Percentiles rank a stretch among this genome's conserved stretches.
These are phyloP conservation scores for Penicillium sp. DNA, from an alignment of 2,329 filamentous ascomycete genomes.

Conservation along the genomic window DNA sequence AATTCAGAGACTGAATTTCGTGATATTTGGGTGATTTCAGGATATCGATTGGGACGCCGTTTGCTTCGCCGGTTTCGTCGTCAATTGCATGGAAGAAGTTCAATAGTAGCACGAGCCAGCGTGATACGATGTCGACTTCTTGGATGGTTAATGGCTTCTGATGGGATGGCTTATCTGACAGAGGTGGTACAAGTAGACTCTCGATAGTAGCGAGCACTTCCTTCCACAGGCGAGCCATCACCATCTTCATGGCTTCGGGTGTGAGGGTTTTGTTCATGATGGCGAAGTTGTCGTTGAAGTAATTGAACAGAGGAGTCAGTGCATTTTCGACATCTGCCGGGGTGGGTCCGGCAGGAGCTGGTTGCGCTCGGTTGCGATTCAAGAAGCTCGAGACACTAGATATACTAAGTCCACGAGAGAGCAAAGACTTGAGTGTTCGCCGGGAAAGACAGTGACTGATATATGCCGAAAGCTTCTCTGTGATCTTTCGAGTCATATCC, in stretches of 20 bases:
- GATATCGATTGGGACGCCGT: conserved; percentile 86
- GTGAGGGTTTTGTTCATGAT: conserved; percentile 98
- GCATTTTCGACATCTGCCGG: conserved; percentile 75
- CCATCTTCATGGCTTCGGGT: conserved; percentile 92
- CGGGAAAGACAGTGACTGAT: conserved; percentile 86
- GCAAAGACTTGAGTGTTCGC: conserved; percentile 71
- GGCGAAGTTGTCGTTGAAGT: conserved; percentile 98
- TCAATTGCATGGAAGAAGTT: conserved; percentile 94
- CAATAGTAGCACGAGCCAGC: conserved; percentile 87
- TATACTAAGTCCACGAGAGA: conserved; percentile 70
- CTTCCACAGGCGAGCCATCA: conserved; percentile 98
- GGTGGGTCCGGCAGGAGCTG: conserved; percentile 58
- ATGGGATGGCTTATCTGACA: conserved; percentile 89
- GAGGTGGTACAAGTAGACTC: conserved; percentile 80
- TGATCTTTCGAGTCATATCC: conserved; percentile 97
- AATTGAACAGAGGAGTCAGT: conserved; percentile 80
- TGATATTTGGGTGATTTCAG: conserved; percentile 98
- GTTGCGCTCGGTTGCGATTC: conserved; percentile 52
- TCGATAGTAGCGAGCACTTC: conserved; percentile 93
- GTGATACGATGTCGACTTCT: conserved; percentile 91
- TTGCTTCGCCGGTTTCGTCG: conserved; percentile 75
- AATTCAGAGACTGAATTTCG: conserved; percentile 92
- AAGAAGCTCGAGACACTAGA: conserved; percentile 72
- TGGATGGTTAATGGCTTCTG: conserved; percentile 81
- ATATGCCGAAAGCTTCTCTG: conserved; percentile 94